A percentile compares a stretch with the other conserved stretches of the same genome.
Conservation (phyloP, 352 stramenopile genomes). For the Blastocystis sp. region DNA sequence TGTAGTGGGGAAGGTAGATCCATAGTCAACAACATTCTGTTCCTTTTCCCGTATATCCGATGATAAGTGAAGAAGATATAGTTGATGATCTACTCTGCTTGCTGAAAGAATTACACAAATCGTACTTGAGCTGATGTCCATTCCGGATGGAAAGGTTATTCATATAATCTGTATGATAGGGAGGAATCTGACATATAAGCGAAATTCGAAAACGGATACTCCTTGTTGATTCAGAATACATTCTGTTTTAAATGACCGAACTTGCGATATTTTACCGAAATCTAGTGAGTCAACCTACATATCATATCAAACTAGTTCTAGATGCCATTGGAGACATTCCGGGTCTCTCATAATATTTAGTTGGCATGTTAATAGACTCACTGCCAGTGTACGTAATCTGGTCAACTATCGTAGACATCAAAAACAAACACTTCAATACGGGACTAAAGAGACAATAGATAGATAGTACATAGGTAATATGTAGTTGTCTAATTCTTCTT, state of each 20-base stretch:
- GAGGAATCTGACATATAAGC: too few relatives aligned
- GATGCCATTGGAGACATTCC: too few relatives aligned
- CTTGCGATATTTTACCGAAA: too few relatives aligned
- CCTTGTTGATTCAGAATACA: too few relatives aligned
- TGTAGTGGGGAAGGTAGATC: not conserved
- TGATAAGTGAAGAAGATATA: not conserved
- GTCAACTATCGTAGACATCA: constrained; percentile 2
- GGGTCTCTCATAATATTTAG: not conserved
- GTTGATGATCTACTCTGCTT: not conserved
- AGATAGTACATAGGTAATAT: constrained; percentile 27
- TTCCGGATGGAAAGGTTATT: too few relatives aligned
- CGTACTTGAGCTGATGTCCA: too few relatives aligned
- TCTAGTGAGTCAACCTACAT: too few relatives aligned
- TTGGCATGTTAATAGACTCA: constrained; percentile 4
- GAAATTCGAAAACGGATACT: too few relatives aligned
- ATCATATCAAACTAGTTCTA: too few relatives aligned
- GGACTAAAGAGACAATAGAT: not conserved
- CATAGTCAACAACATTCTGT: not conserved
- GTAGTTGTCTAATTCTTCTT: constrained; percentile 46
- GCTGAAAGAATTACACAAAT: too few relatives aligned
- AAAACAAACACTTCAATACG: constrained; percentile 15
- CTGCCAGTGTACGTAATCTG: not conserved
- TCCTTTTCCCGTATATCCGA: not conserved
- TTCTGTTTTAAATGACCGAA: too few relatives aligned
- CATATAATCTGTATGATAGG: too few relatives aligned